phyloP scores from a whole-genome alignment of 2,329 filamentous ascomycete species.

The Scolecobasidium constrictum region DNA sequence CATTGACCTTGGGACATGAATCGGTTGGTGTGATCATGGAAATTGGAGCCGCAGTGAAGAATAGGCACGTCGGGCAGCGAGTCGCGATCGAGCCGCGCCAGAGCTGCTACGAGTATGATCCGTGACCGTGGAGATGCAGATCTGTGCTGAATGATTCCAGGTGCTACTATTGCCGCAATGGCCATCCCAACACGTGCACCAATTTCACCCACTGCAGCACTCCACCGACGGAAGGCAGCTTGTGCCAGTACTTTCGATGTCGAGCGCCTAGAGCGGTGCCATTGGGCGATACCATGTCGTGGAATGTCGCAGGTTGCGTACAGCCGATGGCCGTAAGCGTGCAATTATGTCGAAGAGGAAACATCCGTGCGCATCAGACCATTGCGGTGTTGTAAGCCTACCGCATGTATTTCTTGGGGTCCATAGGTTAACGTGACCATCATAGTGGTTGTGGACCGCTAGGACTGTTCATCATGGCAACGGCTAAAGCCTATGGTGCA shows the following conservation, averaged over 20 bases:
- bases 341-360: not conserved
- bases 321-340: not conserved
- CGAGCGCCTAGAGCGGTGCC: not conserved
- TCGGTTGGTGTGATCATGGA: not conserved
- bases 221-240: not conserved
- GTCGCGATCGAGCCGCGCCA: not conserved
- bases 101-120: not conserved
- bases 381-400: conserved; percentile 19
- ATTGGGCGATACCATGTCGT: not conserved
- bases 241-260: not conserved
- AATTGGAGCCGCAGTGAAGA: not conserved
- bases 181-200: not conserved
- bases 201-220: not conserved
- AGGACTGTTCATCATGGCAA: conserved; percentile 18
- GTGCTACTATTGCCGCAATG: not conserved
- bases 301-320: not conserved
- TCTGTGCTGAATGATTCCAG: not conserved
- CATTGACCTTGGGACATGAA: not conserved
- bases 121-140: not conserved
- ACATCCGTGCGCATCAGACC: conserved; percentile 13
- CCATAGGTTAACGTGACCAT: not conserved
- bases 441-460: conserved; percentile 19
- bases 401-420: not conserved
- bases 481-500: conserved; percentile 18
- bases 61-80: not conserved